Evolutionary conservation across 345 rosid genomes (phyloP).

Genomic region (Psidium friedrichsthalianum): DNA sequence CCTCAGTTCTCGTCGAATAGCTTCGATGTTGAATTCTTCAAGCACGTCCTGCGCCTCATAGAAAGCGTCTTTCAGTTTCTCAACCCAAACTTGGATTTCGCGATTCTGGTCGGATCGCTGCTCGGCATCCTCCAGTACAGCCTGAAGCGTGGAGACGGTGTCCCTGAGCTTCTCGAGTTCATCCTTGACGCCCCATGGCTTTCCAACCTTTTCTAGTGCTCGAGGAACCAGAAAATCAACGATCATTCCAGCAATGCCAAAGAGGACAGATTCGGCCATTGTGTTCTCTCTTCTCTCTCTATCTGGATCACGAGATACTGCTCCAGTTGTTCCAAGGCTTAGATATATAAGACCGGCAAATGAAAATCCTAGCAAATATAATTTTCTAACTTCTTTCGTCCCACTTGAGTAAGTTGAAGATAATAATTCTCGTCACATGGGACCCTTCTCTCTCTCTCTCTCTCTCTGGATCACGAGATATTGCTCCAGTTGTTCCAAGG

Average conservation of each 20-base stretch:
- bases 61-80: too few species aligned
- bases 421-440: too few species aligned
- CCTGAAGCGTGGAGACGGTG: background rate
- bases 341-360: background rate
- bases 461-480: too few species aligned
- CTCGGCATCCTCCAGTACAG: slow-evolving; percentile 11
- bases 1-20: background rate
- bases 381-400: too few species aligned
- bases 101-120: background rate
- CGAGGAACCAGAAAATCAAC: accelerated
- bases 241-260: accelerated
- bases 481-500: too few species aligned
- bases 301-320: background rate
- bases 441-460: too few species aligned
- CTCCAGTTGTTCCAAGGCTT: background rate
- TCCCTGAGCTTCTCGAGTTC: accelerated
- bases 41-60: background rate
- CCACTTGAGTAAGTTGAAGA: too few species aligned
- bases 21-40: slow-evolving; percentile 12
- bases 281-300: too few species aligned
- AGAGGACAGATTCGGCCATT: background rate
- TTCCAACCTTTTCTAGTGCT: background rate
- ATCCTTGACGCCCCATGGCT: accelerated
- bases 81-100: too few species aligned
- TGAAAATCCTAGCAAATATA: too few species aligned